Evolutionary conservation across 148 eudicot genomes (phyloP).

Genomic region (Limonium bicolor): DNA sequence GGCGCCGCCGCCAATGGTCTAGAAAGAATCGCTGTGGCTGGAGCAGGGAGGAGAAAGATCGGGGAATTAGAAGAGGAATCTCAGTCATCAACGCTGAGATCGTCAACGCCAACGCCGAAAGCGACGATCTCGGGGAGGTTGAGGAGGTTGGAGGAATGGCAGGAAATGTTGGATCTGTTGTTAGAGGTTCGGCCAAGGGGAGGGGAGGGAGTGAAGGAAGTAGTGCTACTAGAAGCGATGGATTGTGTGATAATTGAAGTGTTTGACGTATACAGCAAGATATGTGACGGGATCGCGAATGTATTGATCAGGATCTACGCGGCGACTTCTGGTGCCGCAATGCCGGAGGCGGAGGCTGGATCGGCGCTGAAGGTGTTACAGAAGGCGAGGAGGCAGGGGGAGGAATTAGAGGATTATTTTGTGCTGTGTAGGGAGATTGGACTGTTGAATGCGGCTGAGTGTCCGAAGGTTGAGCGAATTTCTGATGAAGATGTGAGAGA

Average conservation of each 20-base stretch:
- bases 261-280: slow-evolving; percentile 45
- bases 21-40: too few species aligned
- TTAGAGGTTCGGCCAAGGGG: slow-evolving; percentile 37
- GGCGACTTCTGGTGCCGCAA: too few species aligned
- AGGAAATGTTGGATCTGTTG: slow-evolving; percentile 37
- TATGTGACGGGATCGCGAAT: slow-evolving; percentile 42
- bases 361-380: slow-evolving; percentile 36
- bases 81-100: neutral
- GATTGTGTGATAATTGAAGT: slow-evolving; percentile 59
- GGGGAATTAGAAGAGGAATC: neutral
- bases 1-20: too few species aligned
- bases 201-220: slow-evolving; percentile 1
- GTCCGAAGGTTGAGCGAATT: slow-evolving; percentile 24
- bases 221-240: slow-evolving; percentile 52
- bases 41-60: slow-evolving; percentile 16
- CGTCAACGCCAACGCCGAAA: neutral
- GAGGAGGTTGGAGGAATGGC: slow-evolving; percentile 38
- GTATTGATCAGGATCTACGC: slow-evolving; percentile 26
- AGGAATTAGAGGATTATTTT: slow-evolving; percentile 35
- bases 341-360: slow-evolving; percentile 22
- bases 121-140: slow-evolving; percentile 14
- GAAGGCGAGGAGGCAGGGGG: slow-evolving; percentile 42
- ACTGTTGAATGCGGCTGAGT: slow-evolving; percentile 22
- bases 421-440: slow-evolving; percentile 38
- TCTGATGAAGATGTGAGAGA: slow-evolving; percentile 32